Evolutionary conservation across 176 grass and related monocot genomes (phyloP), one percentile per base, ranked within the genome.

Genomic region (Pontederia paniculata): DNA sequence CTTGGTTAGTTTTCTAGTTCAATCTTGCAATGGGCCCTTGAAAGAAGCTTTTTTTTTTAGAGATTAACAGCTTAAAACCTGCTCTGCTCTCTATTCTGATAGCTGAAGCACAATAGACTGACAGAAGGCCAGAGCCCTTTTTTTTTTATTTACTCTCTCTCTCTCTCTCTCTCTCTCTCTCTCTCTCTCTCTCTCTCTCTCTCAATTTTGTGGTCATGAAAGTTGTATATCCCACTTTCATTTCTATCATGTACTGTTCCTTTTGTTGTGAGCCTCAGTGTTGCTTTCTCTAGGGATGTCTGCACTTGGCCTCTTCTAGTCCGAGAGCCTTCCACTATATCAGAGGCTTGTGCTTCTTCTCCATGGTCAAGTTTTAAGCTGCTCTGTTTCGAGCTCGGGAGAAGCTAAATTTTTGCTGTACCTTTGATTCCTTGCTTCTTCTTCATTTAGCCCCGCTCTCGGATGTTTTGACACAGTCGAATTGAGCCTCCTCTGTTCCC

Each of bases 241-340:
- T 8, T 21, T 6, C 9, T 9, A 9, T 37, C 18, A 20, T 7
- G 54, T 55, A 10, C 44, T 55, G 11, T 54, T 45, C 21, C 20
- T 58, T 57, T 25, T 57, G 16, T 48, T 57, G 43, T 47, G 41
- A 69, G 16, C 43, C 53, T 18, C n/a, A 48, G 19, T 57, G 52
- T 42, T 69, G 44, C 67, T 58, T 57, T 58, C 54, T 57, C 31
- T 48, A 20, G 53, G 42, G 28, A 17, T 57, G 17, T 47, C 25
- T 41, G 41, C 23, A 1, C 56, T 57, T 31, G 25, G 37, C 9
- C 56, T 48, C 67, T 16, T 16, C 16, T n/a, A 10, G 9, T 45
- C 13, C 17, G 43, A 57, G 31, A 56, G 45, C 22, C 11, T 22
- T 59, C 25, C 31, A 42, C 8, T 5, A 16, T 28, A 41, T 17